Evolutionary conservation across 23 red algal species (phyloP), one percentile per base, ranked within the genome.

Genomic region (Chondrus crispus): DNA sequence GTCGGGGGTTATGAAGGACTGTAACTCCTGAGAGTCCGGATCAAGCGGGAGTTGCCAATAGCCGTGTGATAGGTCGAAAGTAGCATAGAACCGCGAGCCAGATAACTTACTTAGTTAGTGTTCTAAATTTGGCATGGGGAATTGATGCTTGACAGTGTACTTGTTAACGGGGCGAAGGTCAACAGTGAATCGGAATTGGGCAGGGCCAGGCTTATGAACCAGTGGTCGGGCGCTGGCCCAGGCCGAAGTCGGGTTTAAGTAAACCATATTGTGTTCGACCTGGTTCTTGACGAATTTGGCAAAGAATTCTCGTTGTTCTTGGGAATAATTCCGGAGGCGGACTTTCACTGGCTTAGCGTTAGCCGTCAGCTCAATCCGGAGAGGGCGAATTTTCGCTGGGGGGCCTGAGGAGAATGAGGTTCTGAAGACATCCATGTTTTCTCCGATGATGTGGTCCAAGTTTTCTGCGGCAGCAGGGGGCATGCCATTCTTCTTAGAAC

Each of bases 171-270:
- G 35, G 26, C 12, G 71, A 44, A 76, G 71, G 43, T 76, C 13
- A 14, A 76, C 71, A 45, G 71, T 76, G 19, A 76, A 76, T n/a
- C 71, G 71, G 43, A 76, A 76, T 38, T 76, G 33, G 26, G 35
- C 1, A 20, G 71, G 71, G 29, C 71, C 71, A 10, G 18, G 37
- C 24, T 2, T 76, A 6, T 26, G 71, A 11, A 76, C 2, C 9
- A 76, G 33, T 22, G 26, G 38, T 24, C 10, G 24, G 35, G 71
- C 37, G 12, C 7, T 14, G 12, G 71, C 71, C 1, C 28, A 76
- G 22, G 28, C 43, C 24, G 1, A 41, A 24, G 1, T 76, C 26
- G 71, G 71, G 28, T 0, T 44, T 26, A 22, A 9, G 43, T 76
- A 76, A 37, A 76, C 1, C 10, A 76, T 66, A 66, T 32, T 66